Conservation (phyloP, 2,329 filamentous ascomycete genomes). For the Alternaria arborescens region DNA sequence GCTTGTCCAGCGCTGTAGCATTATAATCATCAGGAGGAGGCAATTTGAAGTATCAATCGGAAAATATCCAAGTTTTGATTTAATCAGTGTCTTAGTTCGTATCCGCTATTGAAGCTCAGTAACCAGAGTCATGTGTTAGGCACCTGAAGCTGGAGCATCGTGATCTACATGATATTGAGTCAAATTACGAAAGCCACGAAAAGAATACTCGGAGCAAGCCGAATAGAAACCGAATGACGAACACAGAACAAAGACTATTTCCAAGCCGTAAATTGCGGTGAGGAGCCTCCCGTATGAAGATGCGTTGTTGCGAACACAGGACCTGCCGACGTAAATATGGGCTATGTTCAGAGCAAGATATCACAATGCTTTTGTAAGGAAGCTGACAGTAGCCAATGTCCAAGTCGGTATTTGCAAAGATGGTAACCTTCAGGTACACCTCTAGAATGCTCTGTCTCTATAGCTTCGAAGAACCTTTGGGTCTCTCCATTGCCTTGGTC, state of each 20-base stretch:
- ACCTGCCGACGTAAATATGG: background rate
- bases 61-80: background rate
- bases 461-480: constrained; percentile 55
- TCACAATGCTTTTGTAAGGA: background rate
- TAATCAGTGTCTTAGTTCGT: background rate
- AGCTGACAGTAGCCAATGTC: background rate
- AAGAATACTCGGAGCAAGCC: background rate
- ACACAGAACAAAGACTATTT: background rate
- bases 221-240: background rate
- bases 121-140: background rate
- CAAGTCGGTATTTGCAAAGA: background rate
- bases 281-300: background rate
- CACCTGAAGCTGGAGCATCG: background rate
- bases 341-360: background rate
- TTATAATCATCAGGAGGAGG: background rate
- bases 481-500: constrained; percentile 61
- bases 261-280: background rate
- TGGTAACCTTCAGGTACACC: background rate
- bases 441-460: constrained; percentile 27
- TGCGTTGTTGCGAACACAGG: background rate
- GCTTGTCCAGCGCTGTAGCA: background rate
- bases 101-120: background rate
- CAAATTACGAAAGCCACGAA: background rate
- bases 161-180: background rate
- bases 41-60: background rate